A percentile compares a stretch with the other conserved stretches of the same genome.
Evolutionary conservation across 2,329 filamentous ascomycete genomes (phyloP).

Genomic region (Neonectria magnoliae): DNA sequence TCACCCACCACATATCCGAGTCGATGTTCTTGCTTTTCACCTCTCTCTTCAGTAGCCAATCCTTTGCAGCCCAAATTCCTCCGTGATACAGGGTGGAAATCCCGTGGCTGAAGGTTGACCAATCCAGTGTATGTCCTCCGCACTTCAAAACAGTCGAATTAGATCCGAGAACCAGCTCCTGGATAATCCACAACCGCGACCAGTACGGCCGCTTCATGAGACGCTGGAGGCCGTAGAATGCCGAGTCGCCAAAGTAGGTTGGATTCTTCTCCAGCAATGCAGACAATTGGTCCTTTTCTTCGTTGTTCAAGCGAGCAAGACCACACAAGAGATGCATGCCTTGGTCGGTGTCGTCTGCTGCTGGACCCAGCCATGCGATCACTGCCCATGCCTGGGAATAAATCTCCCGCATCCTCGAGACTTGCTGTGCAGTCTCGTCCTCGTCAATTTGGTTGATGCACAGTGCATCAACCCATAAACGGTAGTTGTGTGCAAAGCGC

Average conservation of each 20-base stretch:
- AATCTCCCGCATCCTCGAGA: constrained; percentile 20
- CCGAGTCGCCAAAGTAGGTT: constrained; percentile 11
- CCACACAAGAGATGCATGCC: constrained; percentile 13
- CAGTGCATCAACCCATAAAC: constrained; percentile 22
- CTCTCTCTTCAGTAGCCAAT: constrained; percentile 16
- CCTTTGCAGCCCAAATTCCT: constrained; percentile 21
- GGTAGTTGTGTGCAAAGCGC: constrained; percentile 13
- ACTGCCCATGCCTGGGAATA: constrained; percentile 23
- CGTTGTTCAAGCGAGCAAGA: constrained; percentile 18
- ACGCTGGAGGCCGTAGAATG: constrained; percentile 19
- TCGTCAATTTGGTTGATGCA: constrained; percentile 23
- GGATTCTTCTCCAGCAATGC: constrained; percentile 8
- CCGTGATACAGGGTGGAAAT: constrained; percentile 24
- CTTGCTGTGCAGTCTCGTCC: constrained; percentile 18
- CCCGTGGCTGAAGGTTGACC: constrained; percentile 15
- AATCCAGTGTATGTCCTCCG: constrained; percentile 18
- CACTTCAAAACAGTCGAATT: constrained; percentile 19
- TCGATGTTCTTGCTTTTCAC: not conserved
- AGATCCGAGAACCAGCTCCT: constrained; percentile 25
- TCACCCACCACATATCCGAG: constrained; percentile 12
- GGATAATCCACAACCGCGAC: constrained; percentile 27
- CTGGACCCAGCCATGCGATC: constrained; percentile 21
- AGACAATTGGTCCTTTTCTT: constrained; percentile 14
- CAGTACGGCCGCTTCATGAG: constrained; percentile 24
- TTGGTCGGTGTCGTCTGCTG: constrained; percentile 17